phyloP scores from a whole-genome alignment of 2,329 filamentous ascomycete genomes.

The Aspergillus carbonarius region DNA sequence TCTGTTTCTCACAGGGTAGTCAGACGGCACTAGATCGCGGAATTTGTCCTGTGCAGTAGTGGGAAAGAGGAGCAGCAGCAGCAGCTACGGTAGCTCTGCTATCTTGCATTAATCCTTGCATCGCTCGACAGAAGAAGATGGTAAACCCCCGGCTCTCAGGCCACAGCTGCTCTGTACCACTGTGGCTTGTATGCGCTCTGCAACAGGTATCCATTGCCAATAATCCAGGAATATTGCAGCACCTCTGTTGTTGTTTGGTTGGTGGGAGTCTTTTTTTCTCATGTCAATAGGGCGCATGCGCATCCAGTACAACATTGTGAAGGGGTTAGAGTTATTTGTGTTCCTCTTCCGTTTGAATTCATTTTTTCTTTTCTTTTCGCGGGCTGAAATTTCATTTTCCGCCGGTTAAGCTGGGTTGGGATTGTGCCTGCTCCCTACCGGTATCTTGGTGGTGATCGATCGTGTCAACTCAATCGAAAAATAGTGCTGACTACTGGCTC shows the following conservation, averaged over 20 bases:
- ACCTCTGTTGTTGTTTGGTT: neutral
- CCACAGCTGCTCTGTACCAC: conserved; percentile 12
- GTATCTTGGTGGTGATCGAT: neutral
- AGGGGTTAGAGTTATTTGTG: neutral
- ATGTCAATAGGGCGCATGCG: neutral
- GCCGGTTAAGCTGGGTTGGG: neutral
- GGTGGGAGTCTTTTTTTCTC: neutral
- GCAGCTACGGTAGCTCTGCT: conserved; percentile 21
- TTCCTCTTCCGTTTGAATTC: neutral
- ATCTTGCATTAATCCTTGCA: conserved; percentile 26
- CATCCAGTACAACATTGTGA: conserved; percentile 4
- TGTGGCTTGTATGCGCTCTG: conserved; percentile 4
- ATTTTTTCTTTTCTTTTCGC: neutral
- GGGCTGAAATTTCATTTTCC: neutral
- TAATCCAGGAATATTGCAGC: conserved; percentile 10
- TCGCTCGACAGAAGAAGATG: conserved; percentile 16
- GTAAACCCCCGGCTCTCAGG: conserved; percentile 18
- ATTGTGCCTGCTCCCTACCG: neutral
- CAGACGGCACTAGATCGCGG: conserved; percentile 16
- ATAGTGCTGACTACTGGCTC: neutral
- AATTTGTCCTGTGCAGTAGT: conserved; percentile 21
- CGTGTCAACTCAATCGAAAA: neutral
- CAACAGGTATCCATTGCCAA: conserved; percentile 3
- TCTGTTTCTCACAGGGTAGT: conserved; percentile 17
- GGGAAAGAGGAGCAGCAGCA: conserved; percentile 14